Conservation (phyloP, 2,329 filamentous ascomycete species). For the Exophiala viscosa region DNA sequence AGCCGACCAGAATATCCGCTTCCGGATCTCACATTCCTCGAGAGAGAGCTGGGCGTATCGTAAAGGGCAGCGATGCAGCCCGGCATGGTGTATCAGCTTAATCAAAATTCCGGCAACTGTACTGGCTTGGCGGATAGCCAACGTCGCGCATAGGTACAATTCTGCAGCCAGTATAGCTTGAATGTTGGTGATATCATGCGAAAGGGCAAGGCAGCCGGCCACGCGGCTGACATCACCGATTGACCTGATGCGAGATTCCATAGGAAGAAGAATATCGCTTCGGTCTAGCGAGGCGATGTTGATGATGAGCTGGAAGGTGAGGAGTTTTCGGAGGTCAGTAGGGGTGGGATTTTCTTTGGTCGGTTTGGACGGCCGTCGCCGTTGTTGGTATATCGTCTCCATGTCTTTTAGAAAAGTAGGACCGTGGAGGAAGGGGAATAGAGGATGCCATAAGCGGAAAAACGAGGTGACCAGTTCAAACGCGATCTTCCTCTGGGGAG, state of each 20-base stretch:
- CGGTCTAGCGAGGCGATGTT: slow-evolving; percentile 43
- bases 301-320: slow-evolving; percentile 51
- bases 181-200: slow-evolving; percentile 38
- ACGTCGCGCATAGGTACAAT: slow-evolving; percentile 47
- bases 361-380: slow-evolving; percentile 33
- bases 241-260: slow-evolving; percentile 38
- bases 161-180: slow-evolving; percentile 50
- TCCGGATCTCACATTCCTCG: slow-evolving; percentile 39
- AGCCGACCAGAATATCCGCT: slow-evolving; percentile 42
- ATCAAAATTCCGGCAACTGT: slow-evolving; percentile 47
- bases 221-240: slow-evolving; percentile 34
- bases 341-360: slow-evolving; percentile 12
- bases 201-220: slow-evolving; percentile 22
- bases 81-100: slow-evolving; percentile 48
- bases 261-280: slow-evolving; percentile 34
- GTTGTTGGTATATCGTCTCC: slow-evolving; percentile 39
- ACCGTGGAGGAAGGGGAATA: slow-evolving; percentile 52
- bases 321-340: slow-evolving; percentile 32
- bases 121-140: slow-evolving; percentile 49
- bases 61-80: slow-evolving; percentile 51
- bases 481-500: slow-evolving; percentile 32
- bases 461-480: slow-evolving; percentile 47
- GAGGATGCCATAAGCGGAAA: slow-evolving; percentile 51
- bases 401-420: slow-evolving; percentile 47
- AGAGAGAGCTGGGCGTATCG: slow-evolving; percentile 47